Conservation (phyloP, 257 asterid species). For the Oldenlandia corymbosa region DNA sequence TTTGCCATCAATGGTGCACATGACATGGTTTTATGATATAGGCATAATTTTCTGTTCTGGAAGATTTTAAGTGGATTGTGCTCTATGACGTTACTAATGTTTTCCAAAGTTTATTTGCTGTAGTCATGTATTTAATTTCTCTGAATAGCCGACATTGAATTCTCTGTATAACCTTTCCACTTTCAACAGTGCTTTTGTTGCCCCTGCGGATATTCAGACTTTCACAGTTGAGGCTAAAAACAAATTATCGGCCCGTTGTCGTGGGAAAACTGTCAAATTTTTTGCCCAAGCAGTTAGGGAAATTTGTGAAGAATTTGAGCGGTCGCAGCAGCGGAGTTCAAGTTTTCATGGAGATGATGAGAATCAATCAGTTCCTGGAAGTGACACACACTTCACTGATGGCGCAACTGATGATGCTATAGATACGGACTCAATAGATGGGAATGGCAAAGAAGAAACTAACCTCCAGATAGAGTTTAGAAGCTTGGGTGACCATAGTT, state of each 20-base stretch:
- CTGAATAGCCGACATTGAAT: no score
- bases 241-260: conserved; percentile 62
- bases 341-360: conserved; percentile 41
- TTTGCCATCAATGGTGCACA: no score
- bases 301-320: conserved; percentile 72
- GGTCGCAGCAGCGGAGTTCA: conserved; percentile 41
- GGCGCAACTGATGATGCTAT: conserved; percentile 33
- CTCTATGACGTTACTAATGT: neutral
- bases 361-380: conserved; percentile 31
- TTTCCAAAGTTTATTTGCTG: neutral
- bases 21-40: no score
- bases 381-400: conserved; percentile 35
- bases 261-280: conserved; percentile 51
- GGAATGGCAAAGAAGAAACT: conserved; percentile 23
- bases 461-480: conserved; percentile 30
- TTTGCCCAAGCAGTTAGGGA: conserved; percentile 78
- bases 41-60: no score
- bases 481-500: conserved; percentile 29
- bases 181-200: conserved; percentile 78
- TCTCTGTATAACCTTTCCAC: conserved; percentile 14
- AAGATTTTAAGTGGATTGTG: no score
- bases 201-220: conserved; percentile 75
- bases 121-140: conserved; percentile 1
- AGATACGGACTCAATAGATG: conserved; percentile 29
- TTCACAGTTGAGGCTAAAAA: conserved; percentile 61